These are phyloP conservation scores for Claviceps lovelessii DNA, from an alignment of 2,329 filamentous ascomycete species.

Conservation along the genomic window DNA sequence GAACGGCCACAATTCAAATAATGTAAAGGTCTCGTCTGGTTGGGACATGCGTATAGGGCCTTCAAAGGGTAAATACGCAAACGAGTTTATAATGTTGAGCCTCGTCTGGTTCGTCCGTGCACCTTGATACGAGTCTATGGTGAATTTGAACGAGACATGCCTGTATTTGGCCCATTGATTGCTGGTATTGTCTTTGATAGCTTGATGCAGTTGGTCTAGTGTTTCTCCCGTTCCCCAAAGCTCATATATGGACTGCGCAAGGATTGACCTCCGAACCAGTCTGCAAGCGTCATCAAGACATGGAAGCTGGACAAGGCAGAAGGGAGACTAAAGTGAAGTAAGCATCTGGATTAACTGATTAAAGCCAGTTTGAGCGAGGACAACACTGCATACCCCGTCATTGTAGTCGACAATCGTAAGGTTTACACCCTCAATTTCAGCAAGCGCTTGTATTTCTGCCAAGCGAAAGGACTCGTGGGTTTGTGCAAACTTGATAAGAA, in stretches of 20 bases:
- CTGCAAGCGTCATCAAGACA: slow-evolving; percentile 48
- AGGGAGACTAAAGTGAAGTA: slow-evolving; percentile 53
- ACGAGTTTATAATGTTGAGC: slow-evolving; percentile 65
- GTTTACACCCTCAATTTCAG: slow-evolving; percentile 49
- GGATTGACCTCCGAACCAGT: slow-evolving; percentile 62
- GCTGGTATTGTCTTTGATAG: slow-evolving; percentile 43
- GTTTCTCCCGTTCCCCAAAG: slow-evolving; percentile 65
- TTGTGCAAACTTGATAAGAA: slow-evolving; percentile 80
- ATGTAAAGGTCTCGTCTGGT: slow-evolving; percentile 59
- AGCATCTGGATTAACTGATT: slow-evolving; percentile 5
- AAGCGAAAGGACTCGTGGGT: slow-evolving; percentile 80
- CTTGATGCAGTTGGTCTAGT: slow-evolving; percentile 53
- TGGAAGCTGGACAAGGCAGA: slow-evolving; percentile 60
- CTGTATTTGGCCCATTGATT: slow-evolving; percentile 55
- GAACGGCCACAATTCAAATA: slow-evolving; percentile 69
- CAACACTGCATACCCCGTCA: slow-evolving; percentile 44
- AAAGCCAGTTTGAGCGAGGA: neutral
- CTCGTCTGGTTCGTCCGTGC: slow-evolving; percentile 51
- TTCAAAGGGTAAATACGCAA: slow-evolving; percentile 61
- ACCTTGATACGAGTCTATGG: slow-evolving; percentile 67
- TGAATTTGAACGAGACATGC: slow-evolving; percentile 63
- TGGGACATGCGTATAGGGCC: slow-evolving; percentile 65
- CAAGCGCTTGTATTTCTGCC: slow-evolving; percentile 71
- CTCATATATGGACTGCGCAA: slow-evolving; percentile 73
- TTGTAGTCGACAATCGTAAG: slow-evolving; percentile 64